Conservation (phyloP, 805 yeast genomes). For the Yarrowia osloensis region DNA sequence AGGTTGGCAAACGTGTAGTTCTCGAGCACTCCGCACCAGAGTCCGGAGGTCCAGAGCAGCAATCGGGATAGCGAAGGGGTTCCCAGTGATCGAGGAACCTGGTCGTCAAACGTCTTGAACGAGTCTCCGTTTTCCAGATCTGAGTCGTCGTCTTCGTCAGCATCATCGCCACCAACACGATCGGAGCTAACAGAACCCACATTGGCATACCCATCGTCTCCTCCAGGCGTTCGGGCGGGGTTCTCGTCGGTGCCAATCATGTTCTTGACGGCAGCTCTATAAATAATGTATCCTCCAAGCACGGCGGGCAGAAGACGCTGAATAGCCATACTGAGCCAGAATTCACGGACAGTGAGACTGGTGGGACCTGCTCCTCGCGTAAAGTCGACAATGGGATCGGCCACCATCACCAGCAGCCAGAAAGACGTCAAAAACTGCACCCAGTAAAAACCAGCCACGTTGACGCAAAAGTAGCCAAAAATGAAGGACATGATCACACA, state of each 20-base stretch:
- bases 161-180: neutral
- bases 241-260: slow-evolving; percentile 46
- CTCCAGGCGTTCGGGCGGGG: neutral
- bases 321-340: slow-evolving; percentile 50
- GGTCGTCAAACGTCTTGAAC: neutral
- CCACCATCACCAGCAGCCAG: slow-evolving; percentile 80
- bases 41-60: slow-evolving; percentile 72
- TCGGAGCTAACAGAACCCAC: neutral
- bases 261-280: slow-evolving; percentile 44
- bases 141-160: neutral
- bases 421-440: slow-evolving; percentile 63
- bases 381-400: slow-evolving; percentile 61
- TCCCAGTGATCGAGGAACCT: neutral
- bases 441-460: slow-evolving; percentile 62
- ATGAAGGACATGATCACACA: slow-evolving; percentile 59
- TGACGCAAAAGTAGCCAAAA: slow-evolving; percentile 50
- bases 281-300: slow-evolving; percentile 68
- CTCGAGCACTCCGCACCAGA: slow-evolving; percentile 83
- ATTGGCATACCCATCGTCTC: neutral
- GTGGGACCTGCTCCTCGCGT: neutral
- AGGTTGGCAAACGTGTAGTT: slow-evolving; percentile 85
- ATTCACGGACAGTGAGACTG: neutral
- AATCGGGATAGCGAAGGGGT: slow-evolving; percentile 42
- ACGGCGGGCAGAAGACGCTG: slow-evolving; percentile 74
- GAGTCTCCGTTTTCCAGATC: neutral